Base-by-base conservation (phyloP, 768 basidiomycete species). In the Paxillus rubicundulus region DNA sequence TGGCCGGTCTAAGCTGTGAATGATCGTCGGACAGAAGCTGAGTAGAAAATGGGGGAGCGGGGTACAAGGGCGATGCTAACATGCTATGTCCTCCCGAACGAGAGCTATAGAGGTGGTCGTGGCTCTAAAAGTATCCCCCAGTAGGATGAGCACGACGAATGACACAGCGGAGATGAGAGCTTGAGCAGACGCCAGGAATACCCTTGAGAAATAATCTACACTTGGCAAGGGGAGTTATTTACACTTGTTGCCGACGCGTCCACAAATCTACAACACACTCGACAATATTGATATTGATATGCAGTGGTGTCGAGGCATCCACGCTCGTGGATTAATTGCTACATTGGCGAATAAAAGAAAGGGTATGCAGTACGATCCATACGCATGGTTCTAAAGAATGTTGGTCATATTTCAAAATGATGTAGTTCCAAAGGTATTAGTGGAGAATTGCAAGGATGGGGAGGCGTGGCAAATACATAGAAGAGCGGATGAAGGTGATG, bases 21-120 rank as follows among this genome's bases (percentile, higher is more conserved):
- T 74, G 63, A 62, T 82, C 80, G 45, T 85, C 82, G 30, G 80
- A 64, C 42, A 61, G 63, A 61, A 78, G 76, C 45, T 79, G 74
- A 5, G 75, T 68, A 36, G 80, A 71, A 61, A 86, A 84, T 45
- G 77, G 73, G 27, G 77, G 67, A 6, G 77, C 59, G 49, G 80
- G 83, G 58, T 81, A 72, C 57, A 85, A 75, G 13, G 86, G 85
- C 18, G 81, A 78, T 50, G 84, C 87, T 33, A 89, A 77, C 87
- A 89, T 89, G 66, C 39, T 70, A 75, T 52, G 27, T 61, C 59
- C 47, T 18, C 54, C 53, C 50, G 18, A 39, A 32, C 47, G 47
- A 48, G 33, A 50, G 28, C 20, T 47, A 40, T 37, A 43, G 49
- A 47, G 46, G 45, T 10, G 33, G 42, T 27, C 47, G 41, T 32